Conservation (phyloP, 176 grass and related monocot species). For the Bromus sterilis region DNA sequence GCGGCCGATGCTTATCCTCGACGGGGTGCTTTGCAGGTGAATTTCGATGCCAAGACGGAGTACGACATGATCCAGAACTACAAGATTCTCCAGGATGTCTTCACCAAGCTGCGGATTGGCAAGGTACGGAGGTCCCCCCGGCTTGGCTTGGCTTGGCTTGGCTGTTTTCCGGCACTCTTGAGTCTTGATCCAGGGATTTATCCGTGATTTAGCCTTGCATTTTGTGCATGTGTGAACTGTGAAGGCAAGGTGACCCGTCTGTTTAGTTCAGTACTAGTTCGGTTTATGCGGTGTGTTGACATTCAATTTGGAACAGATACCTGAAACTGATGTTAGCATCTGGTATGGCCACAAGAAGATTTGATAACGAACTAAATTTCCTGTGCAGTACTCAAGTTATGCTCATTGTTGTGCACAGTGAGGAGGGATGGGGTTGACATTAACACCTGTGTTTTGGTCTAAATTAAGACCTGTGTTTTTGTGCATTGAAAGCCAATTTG, state of each 20-base stretch:
- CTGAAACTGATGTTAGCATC: background rate
- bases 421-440: background rate
- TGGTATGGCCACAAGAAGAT: background rate
- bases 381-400: background rate
- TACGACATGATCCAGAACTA: constrained; percentile 98
- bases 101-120: constrained; percentile 65
- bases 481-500: background rate
- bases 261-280: background rate
- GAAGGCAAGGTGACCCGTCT: background rate
- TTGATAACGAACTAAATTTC: background rate
- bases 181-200: background rate
- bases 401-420: background rate
- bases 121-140: constrained; percentile 30
- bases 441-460: background rate
- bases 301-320: background rate
- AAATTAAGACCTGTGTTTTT: background rate
- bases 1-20: background rate
- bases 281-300: background rate
- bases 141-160: background rate
- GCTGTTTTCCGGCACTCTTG: background rate
- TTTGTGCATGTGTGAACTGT: background rate
- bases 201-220: background rate
- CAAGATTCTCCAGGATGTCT: constrained; percentile 85
- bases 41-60: constrained; percentile 91
- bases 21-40: constrained; percentile 47